phyloP scores from a whole-genome alignment of 495 filamentous ascomycete genomes.

The Gamarada debralockiae region DNA sequence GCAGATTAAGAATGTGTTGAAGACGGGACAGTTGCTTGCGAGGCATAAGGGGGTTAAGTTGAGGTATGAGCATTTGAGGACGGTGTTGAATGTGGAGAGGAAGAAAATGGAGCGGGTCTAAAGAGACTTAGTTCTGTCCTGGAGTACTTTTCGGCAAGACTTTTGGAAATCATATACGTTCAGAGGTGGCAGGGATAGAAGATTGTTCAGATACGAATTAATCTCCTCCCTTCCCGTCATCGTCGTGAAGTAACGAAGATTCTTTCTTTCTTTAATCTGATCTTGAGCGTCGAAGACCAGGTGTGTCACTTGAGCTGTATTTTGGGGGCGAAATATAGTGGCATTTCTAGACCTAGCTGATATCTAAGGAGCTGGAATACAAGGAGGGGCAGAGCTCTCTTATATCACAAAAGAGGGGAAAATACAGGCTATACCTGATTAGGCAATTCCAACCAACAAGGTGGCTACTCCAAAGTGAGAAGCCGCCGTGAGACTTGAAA shows the following conservation, averaged over 20 bases:
- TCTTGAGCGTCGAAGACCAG: not conserved
- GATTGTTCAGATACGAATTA: not conserved
- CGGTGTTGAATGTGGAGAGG: constrained; percentile 17
- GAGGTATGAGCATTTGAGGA: constrained; percentile 14
- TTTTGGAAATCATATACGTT: not conserved
- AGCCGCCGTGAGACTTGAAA: not conserved
- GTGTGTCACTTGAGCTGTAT: too few relatives aligned
- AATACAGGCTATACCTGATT: too few relatives aligned
- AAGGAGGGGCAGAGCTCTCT: too few relatives aligned
- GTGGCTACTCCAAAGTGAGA: not conserved
- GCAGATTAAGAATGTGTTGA: constrained; percentile 25
- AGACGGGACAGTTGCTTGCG: constrained; percentile 21
- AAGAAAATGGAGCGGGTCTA: not conserved
- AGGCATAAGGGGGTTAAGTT: constrained; percentile 10
- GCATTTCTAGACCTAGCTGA: too few relatives aligned
- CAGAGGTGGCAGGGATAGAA: not conserved
- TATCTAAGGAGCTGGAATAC: too few relatives aligned
- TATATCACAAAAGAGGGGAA: too few relatives aligned
- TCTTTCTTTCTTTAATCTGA: not conserved
- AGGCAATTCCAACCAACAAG: too few relatives aligned
- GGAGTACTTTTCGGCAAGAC: not conserved
- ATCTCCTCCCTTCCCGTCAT: not conserved
- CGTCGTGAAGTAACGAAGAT: not conserved
- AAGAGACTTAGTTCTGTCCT: not conserved
- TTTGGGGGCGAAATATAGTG: too few relatives aligned